Conservation (phyloP, 164 flowering plant species). For the Protea cynaroides region DNA sequence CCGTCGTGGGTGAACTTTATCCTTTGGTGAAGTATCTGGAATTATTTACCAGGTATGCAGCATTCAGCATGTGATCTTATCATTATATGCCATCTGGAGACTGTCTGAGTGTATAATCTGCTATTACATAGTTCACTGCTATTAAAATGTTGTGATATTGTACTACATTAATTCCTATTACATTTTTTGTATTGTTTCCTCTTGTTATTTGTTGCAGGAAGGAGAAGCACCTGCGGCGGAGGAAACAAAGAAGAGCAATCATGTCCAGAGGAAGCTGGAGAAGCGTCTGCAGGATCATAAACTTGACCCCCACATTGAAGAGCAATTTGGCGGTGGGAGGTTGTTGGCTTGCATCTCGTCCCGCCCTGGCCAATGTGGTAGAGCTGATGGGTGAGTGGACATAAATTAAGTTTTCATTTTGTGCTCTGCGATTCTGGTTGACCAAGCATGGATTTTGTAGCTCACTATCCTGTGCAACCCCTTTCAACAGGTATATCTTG, state of each 20-base stretch:
- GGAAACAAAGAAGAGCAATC: constrained; percentile 19
- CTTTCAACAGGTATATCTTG: constrained; percentile 12
- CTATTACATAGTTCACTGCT: too few relatives aligned
- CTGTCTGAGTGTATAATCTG: too few relatives aligned
- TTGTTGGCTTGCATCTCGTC: constrained; percentile 16
- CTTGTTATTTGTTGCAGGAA: constrained; percentile 3
- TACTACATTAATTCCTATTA: not conserved
- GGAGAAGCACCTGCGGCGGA: constrained; percentile 8
- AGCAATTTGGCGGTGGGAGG: constrained; percentile 17
- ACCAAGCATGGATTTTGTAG: not conserved
- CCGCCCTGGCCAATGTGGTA: constrained; percentile 20
- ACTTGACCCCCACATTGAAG: constrained; percentile 15
- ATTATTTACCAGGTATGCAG: too few relatives aligned
- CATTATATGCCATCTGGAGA: not conserved
- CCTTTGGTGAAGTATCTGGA: too few relatives aligned
- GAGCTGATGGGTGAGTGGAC: constrained; percentile 19
- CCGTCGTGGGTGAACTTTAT: too few relatives aligned
- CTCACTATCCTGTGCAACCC: not conserved
- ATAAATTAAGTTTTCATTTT: too few relatives aligned
- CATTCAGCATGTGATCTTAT: too few relatives aligned
- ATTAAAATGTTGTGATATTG: too few relatives aligned
- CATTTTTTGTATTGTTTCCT: not conserved
- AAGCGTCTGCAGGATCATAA: constrained; percentile 17
- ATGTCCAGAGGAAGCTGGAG: constrained; percentile 12
- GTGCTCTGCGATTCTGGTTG: too few relatives aligned